A percentile compares a stretch with the other conserved stretches of the same genome.
phyloP scores from a whole-genome alignment of 352 stramenopile species.

The Pythium aquatile region DNA sequence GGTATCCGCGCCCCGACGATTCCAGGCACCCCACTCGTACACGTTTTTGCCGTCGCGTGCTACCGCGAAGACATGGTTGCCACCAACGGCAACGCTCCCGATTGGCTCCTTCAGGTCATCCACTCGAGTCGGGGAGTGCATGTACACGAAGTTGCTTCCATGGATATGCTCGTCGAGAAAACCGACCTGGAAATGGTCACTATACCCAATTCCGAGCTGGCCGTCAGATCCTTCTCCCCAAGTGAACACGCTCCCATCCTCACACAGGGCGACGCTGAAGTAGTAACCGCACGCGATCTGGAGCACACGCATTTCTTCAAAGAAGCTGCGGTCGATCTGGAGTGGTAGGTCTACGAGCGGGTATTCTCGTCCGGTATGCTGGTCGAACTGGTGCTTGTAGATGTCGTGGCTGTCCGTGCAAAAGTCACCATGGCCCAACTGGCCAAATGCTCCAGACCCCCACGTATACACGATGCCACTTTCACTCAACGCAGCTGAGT shows the following conservation, averaged over 20 bases:
- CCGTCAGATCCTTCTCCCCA: slow-evolving; percentile 78
- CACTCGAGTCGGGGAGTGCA: slow-evolving; percentile 57
- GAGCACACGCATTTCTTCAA: slow-evolving; percentile 69
- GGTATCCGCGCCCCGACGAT: slow-evolving; percentile 41
- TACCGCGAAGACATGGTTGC: slow-evolving; percentile 73
- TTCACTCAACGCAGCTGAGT: slow-evolving; percentile 65
- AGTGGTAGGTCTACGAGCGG: slow-evolving; percentile 63
- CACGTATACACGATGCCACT: slow-evolving; percentile 67
- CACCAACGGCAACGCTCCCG: slow-evolving; percentile 46
- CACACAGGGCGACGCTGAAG: slow-evolving; percentile 64
- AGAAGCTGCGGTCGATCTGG: slow-evolving; percentile 67
- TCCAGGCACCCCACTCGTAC: slow-evolving; percentile 72
- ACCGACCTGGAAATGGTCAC: slow-evolving; percentile 60
- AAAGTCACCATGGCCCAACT: slow-evolving; percentile 77
- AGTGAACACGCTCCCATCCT: slow-evolving; percentile 68
- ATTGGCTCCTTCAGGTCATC: slow-evolving; percentile 62
- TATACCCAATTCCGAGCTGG: slow-evolving; percentile 62
- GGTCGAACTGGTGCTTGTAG: slow-evolving; percentile 65
- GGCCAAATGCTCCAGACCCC: slow-evolving; percentile 62
- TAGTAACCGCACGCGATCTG: slow-evolving; percentile 77
- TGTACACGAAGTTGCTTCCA: slow-evolving; percentile 74
- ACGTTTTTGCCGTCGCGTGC: slow-evolving; percentile 42
- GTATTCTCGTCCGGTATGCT: slow-evolving; percentile 64
- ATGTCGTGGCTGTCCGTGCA: slow-evolving; percentile 39
- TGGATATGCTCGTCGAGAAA: slow-evolving; percentile 71